A percentile compares a stretch with the other conserved stretches of the same genome.
These are phyloP conservation scores for Diaporthe ilicicola DNA, from an alignment of 2,329 filamentous ascomycete genomes.

Conservation along the genomic window DNA sequence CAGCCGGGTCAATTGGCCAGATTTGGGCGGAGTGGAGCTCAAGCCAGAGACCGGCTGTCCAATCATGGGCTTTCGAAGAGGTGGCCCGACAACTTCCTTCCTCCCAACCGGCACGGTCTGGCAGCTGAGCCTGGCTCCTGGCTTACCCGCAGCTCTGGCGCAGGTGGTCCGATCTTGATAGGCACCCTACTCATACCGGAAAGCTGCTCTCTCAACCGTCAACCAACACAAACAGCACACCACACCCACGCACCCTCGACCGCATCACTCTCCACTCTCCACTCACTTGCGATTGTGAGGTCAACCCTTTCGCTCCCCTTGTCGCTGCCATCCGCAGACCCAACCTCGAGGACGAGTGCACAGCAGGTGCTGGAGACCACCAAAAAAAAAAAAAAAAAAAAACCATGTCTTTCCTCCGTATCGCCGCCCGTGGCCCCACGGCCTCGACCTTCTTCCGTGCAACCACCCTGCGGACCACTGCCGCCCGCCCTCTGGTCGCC, in stretches of 20 bases:
- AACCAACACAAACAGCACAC: constrained; percentile 18
- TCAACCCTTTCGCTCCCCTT: constrained; percentile 34
- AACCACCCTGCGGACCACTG: constrained; percentile 66
- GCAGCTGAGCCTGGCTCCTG: constrained; percentile 16
- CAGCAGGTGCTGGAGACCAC: not conserved
- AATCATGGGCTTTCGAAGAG: not conserved
- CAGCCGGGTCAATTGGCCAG: constrained; percentile 15
- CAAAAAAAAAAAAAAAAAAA: not conserved
- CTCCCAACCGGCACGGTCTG: not conserved
- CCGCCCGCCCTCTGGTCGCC: constrained; percentile 52
- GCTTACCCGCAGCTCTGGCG: constrained; percentile 19
- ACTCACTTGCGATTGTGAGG: constrained; percentile 36
- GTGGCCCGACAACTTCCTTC: constrained; percentile 18
- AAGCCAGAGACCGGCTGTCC: not conserved
- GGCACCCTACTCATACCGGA: constrained; percentile 14
- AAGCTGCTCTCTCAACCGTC: constrained; percentile 25
- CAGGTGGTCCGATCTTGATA: constrained; percentile 23
- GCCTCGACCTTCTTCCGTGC: constrained; percentile 68
- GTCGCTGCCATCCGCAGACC: constrained; percentile 67
- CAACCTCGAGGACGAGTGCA: not conserved
- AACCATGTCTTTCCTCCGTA: constrained; percentile 63
- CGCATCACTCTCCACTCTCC: constrained; percentile 31
- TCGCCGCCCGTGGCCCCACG: constrained; percentile 73
- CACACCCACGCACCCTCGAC: constrained; percentile 17
- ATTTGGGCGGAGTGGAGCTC: not conserved